Base-by-base conservation (phyloP, 2,329 filamentous ascomycete genomes). In the Leptographium lundbergii region DNA sequence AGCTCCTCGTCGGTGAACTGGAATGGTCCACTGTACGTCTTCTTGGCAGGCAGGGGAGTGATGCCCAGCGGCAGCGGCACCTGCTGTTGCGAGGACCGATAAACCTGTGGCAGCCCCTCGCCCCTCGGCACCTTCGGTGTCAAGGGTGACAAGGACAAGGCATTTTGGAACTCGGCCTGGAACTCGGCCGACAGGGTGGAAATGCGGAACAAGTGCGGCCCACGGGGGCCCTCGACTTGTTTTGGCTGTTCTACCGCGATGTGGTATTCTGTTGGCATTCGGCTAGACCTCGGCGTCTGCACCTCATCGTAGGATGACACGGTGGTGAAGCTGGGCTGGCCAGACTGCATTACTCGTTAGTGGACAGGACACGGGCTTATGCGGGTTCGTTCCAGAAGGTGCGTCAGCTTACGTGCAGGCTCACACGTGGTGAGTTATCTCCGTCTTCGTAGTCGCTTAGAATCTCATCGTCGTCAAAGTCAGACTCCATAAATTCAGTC, bases 271-370 rank as follows among this genome's bases (percentile, higher is more conserved):
- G 78, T 78, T 61, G 82, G 79, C 63, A 81, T 77, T 64, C 78
- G 78, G 66, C 75, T 80, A 53, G 87, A 87, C 62, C 82, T 81
- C 22, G 91, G 91, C 29, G 91, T 96, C 34, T 83, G 82, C 4
- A 85, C 80, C 69, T 95, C 91, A 67, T 95, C 90, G 67, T 88
- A 91, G 1, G 89, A 92, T 7, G 91, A 95, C 45, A 94, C 77
- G 2, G 91, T 95, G 3, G 89, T 92, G 68, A 91, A 84, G 75
- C 89, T 95, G 61, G 82, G 83, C 67, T 88, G 81, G 66, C 79
- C 81, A 62, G 81, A 79, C 87, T 91, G 68, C 19, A 13, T n/a
- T 7, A 45, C 0, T 6, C 13, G 34, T 57, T 17, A 57, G 56
- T 24, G 9, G 6, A 9, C 29, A 7, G 17, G 19, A 45, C 17